A percentile compares a stretch with the other conserved stretches of the same genome.
Evolutionary conservation across 2,329 filamentous ascomycete species (phyloP).

Genomic region (Xylaria hypoxylon): DNA sequence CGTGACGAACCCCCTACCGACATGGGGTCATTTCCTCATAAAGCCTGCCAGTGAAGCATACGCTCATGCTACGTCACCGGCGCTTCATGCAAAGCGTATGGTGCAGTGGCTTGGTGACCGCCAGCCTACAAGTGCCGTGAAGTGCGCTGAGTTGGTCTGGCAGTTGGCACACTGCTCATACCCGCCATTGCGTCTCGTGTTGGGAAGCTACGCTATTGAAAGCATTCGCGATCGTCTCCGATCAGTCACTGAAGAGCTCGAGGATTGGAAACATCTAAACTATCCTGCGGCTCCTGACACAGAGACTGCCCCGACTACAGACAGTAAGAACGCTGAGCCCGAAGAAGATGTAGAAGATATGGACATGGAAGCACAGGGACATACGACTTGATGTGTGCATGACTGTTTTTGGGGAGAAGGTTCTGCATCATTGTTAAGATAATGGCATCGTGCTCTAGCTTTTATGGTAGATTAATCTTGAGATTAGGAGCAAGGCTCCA

Average conservation of each 20-base stretch:
- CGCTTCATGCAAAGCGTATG: conserved; percentile 89
- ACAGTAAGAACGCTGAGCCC: conserved; percentile 48
- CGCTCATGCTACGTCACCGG: conserved; percentile 79
- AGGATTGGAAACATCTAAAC: conserved; percentile 91
- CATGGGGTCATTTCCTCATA: conserved; percentile 92
- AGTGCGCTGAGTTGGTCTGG: conserved; percentile 94
- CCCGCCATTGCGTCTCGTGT: conserved; percentile 84
- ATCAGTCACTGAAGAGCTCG: conserved; percentile 93
- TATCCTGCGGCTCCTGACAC: conserved; percentile 60
- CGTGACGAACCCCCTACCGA: conserved; percentile 69
- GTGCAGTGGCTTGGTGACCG: conserved; percentile 94
- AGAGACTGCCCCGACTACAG: conserved; percentile 46
- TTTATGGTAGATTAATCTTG: neutral
- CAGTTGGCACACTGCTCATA: conserved; percentile 95
- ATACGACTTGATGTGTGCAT: conserved; percentile 25
- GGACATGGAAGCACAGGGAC: conserved; percentile 33
- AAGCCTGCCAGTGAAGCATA: conserved; percentile 88
- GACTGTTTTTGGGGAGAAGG: no score
- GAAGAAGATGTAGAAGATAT: conserved; percentile 47
- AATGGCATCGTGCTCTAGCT: neutral
- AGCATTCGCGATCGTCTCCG: conserved; percentile 90
- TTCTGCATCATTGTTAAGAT: neutral
- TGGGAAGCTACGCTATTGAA: conserved; percentile 95
- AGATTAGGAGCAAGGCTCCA: neutral
- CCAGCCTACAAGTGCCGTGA: conserved; percentile 92